A percentile compares a stretch with the other conserved stretches of the same genome.
Evolutionary conservation across 129 eudicot genomes (phyloP).

Genomic region (Arctium lappa): DNA sequence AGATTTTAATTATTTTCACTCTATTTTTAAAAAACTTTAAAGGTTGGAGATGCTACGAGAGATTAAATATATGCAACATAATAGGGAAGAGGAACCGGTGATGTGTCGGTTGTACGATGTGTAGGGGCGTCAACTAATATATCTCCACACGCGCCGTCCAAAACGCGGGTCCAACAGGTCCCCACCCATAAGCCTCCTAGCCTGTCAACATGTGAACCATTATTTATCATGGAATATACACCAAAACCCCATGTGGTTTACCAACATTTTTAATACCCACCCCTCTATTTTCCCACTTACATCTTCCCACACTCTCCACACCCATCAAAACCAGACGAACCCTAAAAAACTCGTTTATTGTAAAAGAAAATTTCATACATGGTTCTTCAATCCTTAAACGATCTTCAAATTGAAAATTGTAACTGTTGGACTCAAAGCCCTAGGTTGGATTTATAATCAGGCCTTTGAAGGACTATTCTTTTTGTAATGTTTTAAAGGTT

Average conservation of each 20-base stretch:
- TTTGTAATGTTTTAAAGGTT: not conserved
- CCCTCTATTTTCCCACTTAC: slow-evolving; percentile 3
- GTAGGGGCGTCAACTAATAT: slow-evolving; percentile 39
- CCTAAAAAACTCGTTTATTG: not conserved
- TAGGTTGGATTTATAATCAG: not conserved
- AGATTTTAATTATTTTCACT: too few relatives aligned
- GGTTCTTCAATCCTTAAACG: not conserved
- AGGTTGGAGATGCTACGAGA: too few relatives aligned
- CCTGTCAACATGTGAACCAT: slow-evolving; percentile 43
- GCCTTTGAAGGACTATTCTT: not conserved
- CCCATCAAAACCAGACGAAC: not conserved
- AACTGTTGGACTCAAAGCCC: not conserved
- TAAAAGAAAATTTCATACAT: not conserved
- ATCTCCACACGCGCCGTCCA: slow-evolving; percentile 51
- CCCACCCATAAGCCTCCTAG: slow-evolving; percentile 23
- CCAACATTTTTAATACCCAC: not conserved
- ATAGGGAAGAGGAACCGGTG: slow-evolving; percentile 13
- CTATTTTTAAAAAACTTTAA: too few relatives aligned
- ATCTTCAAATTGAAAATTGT: not conserved
- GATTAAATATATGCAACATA: too few relatives aligned
- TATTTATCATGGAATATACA: slow-evolving; percentile 29
- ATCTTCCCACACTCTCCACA: not conserved
- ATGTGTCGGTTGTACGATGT: slow-evolving; percentile 50
- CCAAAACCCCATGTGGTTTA: slow-evolving; percentile 30
- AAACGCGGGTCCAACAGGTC: slow-evolving; percentile 40